A percentile compares a stretch with the other conserved stretches of the same genome.
Evolutionary conservation across 495 filamentous ascomycete genomes (phyloP).

Genomic region (Parathielavia hyrcaniae): DNA sequence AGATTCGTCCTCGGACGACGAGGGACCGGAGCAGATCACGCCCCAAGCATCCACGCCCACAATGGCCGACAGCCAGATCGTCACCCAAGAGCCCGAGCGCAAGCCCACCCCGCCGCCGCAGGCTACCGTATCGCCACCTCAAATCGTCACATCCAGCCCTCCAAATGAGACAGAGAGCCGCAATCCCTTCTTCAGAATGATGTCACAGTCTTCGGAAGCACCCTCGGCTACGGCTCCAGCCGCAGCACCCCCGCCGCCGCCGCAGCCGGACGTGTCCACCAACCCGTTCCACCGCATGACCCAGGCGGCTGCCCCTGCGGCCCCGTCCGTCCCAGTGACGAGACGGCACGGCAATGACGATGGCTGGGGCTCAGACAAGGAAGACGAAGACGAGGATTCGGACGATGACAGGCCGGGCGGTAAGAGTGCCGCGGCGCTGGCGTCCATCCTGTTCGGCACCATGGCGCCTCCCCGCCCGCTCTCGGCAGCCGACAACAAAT

Average conservation of each 20-base stretch:
- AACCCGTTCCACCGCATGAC: constrained; percentile 95
- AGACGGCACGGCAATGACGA: constrained; percentile 55
- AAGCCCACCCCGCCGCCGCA: constrained; percentile 42
- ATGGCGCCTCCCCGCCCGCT: constrained; percentile 92
- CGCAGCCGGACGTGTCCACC: constrained; percentile 56
- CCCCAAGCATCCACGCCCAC: constrained; percentile 79
- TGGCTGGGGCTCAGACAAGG: constrained; percentile 82
- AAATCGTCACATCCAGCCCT: constrained; percentile 45
- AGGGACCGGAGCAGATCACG: constrained; percentile 72
- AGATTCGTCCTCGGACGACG: constrained; percentile 80
- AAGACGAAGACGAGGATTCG: constrained; percentile 62
- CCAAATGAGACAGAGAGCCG: constrained; percentile 45
- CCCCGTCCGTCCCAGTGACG: constrained; percentile 31
- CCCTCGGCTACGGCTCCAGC: constrained; percentile 27
- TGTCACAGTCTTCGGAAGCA: constrained; percentile 42
- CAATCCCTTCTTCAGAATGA: constrained; percentile 49
- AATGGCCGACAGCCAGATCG: constrained; percentile 45
- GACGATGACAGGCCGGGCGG: constrained; percentile 66
- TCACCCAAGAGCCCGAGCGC: constrained; percentile 48
- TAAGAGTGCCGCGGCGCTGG: constrained; percentile 80
- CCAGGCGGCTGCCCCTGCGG: constrained; percentile 46
- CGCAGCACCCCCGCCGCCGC: constrained; percentile 37
- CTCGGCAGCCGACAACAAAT: constrained; percentile 70
- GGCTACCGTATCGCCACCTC: constrained; percentile 37
- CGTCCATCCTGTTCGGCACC: constrained; percentile 89